These are phyloP conservation scores for Magnolia kwangsiensis DNA, from an alignment of 164 flowering plant genomes.

Conservation along the genomic window DNA sequence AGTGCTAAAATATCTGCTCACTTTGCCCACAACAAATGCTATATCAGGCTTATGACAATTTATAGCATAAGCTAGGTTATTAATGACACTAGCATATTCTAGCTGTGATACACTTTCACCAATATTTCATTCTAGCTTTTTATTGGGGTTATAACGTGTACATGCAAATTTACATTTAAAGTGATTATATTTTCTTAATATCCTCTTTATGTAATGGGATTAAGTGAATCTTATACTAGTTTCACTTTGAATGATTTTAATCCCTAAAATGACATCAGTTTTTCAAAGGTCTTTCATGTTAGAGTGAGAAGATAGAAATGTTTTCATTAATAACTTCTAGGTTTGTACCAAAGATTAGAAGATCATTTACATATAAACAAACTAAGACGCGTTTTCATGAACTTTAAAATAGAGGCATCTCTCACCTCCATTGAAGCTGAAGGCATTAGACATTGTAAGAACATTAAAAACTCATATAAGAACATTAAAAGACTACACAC, in stretches of 20 bases:
- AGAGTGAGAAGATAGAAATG: background rate
- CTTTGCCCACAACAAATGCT: background rate
- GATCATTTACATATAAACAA: no score
- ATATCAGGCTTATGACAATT: background rate
- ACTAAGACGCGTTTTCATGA: background rate
- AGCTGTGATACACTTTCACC: background rate
- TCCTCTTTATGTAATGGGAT: background rate
- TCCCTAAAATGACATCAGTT: background rate
- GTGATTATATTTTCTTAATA: background rate
- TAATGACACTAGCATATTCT: background rate
- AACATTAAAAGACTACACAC: background rate
- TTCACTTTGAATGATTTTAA: background rate
- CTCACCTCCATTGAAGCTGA: background rate
- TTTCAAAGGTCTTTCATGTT: background rate
- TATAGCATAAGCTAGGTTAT: background rate
- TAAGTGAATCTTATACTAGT: background rate
- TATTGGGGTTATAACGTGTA: background rate
- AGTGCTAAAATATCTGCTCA: background rate
- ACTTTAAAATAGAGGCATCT: background rate
- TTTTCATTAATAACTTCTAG: background rate
- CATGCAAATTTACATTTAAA: background rate
- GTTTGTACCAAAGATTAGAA: background rate
- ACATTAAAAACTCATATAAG: background rate
- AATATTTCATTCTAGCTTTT: background rate
- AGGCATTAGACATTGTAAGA: background rate